Conservation (phyloP, 306 rosid species). For the Cucumis sativus region DNA sequence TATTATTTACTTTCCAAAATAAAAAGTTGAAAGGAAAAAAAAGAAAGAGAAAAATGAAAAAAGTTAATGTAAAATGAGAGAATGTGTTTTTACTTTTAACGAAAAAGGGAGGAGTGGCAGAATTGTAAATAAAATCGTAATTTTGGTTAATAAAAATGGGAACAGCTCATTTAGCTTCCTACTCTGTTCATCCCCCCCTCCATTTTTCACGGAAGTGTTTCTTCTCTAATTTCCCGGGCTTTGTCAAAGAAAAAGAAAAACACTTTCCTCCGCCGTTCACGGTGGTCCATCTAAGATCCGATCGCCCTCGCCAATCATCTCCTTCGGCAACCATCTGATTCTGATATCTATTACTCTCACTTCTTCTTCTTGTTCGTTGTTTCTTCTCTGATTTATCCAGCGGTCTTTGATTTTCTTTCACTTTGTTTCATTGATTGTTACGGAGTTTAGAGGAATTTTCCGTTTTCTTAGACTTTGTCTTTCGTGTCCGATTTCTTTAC, state of each 20-base stretch:
- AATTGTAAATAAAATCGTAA: not conserved
- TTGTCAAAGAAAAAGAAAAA: not conserved
- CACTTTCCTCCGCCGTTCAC: not conserved
- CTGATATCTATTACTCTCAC: not conserved
- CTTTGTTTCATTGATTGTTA: not conserved
- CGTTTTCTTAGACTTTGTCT: not conserved
- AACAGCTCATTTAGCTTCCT: not conserved
- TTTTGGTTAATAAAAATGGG: not conserved
- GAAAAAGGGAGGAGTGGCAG: conserved; percentile 20
- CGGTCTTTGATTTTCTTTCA: not conserved
- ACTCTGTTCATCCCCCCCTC: not conserved
- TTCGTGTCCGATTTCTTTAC: not conserved
- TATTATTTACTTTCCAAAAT: not conserved
- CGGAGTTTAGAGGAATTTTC: not conserved
- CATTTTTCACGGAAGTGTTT: not conserved
- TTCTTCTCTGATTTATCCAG: not conserved
- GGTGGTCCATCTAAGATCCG: conserved; percentile 19
- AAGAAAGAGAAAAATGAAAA: not conserved
- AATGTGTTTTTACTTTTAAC: too few relatives aligned
- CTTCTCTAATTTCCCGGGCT: conserved; percentile 9
- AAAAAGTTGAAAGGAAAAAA: not conserved
- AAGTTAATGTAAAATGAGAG: not conserved
- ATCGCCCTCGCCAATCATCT: conserved; percentile 10
- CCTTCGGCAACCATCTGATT: not conserved
- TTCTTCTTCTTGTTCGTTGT: not conserved